These are phyloP conservation scores for Aristolochia contorta DNA, from an alignment of 164 flowering plant species.

Conservation along the genomic window DNA sequence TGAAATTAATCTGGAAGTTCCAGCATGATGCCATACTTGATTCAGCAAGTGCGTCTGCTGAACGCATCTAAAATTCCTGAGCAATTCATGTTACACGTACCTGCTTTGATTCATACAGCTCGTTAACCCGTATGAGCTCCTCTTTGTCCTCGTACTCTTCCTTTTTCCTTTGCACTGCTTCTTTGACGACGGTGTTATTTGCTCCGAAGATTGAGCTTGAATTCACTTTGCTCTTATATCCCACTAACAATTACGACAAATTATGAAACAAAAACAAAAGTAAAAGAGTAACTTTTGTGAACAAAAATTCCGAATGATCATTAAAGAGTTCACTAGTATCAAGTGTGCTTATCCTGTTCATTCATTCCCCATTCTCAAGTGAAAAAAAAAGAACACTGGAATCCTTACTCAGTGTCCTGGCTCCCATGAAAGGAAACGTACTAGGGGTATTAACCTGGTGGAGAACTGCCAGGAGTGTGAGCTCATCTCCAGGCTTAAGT, in stretches of 20 bases:
- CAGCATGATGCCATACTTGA: not conserved
- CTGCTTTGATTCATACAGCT: conserved; percentile 22
- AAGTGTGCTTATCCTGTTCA: too few relatives aligned
- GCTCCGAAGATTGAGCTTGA: conserved; percentile 27
- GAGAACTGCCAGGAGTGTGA: conserved; percentile 49
- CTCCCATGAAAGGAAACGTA: conserved; percentile 41
- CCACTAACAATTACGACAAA: conserved; percentile 28
- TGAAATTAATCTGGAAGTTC: conserved; percentile 31
- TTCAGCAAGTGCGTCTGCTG: not conserved
- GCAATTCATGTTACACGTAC: conserved; percentile 9
- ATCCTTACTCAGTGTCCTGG: conserved; percentile 30
- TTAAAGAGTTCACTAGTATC: too few relatives aligned
- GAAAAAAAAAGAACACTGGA: conserved; percentile 5
- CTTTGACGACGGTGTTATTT: conserved; percentile 25
- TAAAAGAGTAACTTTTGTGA: not conserved
- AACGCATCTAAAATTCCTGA: not conserved
- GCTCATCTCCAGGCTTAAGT: conserved; percentile 46
- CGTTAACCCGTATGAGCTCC: conserved; percentile 21
- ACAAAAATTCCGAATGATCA: too few relatives aligned
- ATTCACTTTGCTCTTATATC: conserved; percentile 39
- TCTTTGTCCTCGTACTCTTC: conserved; percentile 29
- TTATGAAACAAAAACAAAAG: not conserved
- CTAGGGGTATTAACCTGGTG: conserved; percentile 69
- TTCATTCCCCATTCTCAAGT: not conserved
- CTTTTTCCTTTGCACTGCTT: conserved; percentile 28